Percentiles rank a stretch among this genome's conserved stretches.
Conservation (phyloP, 2,329 filamentous ascomycete species). For the Verticillium dahliae region DNA sequence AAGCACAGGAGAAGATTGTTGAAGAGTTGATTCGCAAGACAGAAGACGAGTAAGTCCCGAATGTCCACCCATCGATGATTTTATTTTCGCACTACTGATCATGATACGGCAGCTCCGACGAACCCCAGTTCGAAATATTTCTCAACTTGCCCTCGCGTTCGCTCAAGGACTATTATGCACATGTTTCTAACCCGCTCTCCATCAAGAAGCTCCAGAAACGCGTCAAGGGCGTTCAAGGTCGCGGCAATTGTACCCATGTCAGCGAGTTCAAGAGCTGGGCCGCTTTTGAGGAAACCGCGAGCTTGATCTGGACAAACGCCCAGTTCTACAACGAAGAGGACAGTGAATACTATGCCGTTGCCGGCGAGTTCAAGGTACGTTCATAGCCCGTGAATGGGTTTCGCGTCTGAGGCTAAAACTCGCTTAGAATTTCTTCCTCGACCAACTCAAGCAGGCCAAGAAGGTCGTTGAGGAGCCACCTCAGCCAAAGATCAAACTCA, state of each 20-base stretch:
- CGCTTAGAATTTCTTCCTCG: constrained; percentile 59
- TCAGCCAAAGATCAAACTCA: constrained; percentile 75
- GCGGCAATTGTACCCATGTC: constrained; percentile 54
- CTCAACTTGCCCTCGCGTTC: constrained; percentile 68
- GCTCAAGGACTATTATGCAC: constrained; percentile 78
- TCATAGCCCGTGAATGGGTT: not conserved
- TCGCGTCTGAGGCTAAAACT: not conserved
- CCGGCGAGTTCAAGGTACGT: constrained; percentile 69
- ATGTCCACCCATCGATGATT: not conserved
- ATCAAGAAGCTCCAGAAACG: constrained; percentile 71
- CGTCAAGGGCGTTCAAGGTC: constrained; percentile 65
- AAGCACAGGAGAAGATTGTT: constrained; percentile 81
- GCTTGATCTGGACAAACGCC: constrained; percentile 81
- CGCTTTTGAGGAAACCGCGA: constrained; percentile 71
- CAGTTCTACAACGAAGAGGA: constrained; percentile 88
- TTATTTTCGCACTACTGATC: constrained; percentile 2
- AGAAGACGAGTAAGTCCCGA: constrained; percentile 46
- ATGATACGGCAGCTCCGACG: constrained; percentile 33
- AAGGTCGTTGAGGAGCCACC: constrained; percentile 64
- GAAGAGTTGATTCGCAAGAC: constrained; percentile 65
- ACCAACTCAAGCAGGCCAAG: constrained; percentile 65
- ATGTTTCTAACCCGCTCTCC: constrained; percentile 76
- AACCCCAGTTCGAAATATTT: constrained; percentile 58
- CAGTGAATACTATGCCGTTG: constrained; percentile 74
- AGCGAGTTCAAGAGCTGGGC: constrained; percentile 77